Evolutionary conservation across 202 grass and related monocot species (phyloP).

Genomic region (Cymbopogon flexuosus): DNA sequence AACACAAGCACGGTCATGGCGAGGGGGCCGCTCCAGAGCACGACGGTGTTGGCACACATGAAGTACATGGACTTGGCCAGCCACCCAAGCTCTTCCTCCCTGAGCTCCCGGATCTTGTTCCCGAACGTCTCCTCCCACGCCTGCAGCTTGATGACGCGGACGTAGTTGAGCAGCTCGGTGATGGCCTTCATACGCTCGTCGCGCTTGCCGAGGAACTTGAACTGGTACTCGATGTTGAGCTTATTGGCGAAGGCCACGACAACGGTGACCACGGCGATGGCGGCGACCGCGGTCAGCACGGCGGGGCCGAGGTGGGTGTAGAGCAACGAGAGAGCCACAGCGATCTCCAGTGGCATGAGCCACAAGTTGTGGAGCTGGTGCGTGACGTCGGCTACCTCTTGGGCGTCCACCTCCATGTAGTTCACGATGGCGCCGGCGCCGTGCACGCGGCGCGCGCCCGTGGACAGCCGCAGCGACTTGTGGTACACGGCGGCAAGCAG

Average conservation of each 20-base stretch:
- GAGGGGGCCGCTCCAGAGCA: conserved; percentile 54
- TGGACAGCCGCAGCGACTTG: conserved; percentile 63
- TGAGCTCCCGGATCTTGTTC: conserved; percentile 23
- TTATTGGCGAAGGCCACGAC: conserved; percentile 42
- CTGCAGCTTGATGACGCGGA: conserved; percentile 65
- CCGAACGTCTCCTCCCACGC: conserved; percentile 63
- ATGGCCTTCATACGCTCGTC: conserved; percentile 65
- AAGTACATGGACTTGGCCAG: conserved; percentile 57
- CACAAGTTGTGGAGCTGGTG: conserved; percentile 61
- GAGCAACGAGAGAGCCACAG: conserved; percentile 46
- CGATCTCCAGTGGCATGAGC: conserved; percentile 63
- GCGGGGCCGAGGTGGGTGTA: conserved; percentile 52
- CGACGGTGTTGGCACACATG: conserved; percentile 55
- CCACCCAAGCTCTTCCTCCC: conserved; percentile 54
- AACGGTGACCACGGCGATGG: conserved; percentile 49
- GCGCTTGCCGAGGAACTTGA: conserved; percentile 49
- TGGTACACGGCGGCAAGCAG: conserved; percentile 49
- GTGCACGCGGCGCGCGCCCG: conserved; percentile 46
- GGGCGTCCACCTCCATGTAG: conserved; percentile 74
- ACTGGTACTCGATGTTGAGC: conserved; percentile 50
- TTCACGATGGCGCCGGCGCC: conserved; percentile 51
- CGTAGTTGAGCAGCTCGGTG: conserved; percentile 55
- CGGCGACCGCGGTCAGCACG: conserved; percentile 45
- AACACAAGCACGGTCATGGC: conserved; percentile 56
- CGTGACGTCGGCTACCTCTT: conserved; percentile 49